Conservation (phyloP, 1,284 basidiomycete genomes). For the Cystobasidium sp. region DNA sequence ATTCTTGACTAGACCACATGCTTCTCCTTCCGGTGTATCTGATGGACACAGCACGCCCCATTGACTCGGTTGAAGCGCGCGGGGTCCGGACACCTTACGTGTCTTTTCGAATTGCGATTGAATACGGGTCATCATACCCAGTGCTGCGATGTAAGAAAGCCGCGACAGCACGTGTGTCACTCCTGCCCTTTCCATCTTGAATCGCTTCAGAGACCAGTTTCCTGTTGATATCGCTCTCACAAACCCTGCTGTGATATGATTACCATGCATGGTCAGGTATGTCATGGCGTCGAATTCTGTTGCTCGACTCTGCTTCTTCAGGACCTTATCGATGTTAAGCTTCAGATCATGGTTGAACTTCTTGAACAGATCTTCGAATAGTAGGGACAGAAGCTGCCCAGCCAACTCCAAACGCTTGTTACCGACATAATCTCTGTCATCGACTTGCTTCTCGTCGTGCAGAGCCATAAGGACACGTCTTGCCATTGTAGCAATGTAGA, state of each 20-base stretch:
- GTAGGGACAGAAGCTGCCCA: conserved; percentile 89
- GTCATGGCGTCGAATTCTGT: conserved; percentile 95
- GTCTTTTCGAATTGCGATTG: conserved; percentile 99
- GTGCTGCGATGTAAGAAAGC: conserved; percentile 92
- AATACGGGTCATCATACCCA: conserved; percentile 99
- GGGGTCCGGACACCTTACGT: conserved; percentile 95
- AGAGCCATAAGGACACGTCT: conserved; percentile 94
- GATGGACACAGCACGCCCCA: conserved; percentile 99
- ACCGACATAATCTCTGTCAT: conserved; percentile 98
- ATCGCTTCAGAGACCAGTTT: conserved; percentile 98
- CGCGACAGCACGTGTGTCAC: conserved; percentile 97
- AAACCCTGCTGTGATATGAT: conserved; percentile 94
- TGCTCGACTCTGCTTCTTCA: conserved; percentile 95
- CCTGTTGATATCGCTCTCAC: conserved; percentile 98
- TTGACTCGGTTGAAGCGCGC: conserved; percentile 95
- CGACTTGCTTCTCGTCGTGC: conserved; percentile 94
- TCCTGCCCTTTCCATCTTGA: conserved; percentile 99
- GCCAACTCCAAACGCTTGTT: conserved; percentile 99
- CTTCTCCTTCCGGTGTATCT: conserved; percentile 99
- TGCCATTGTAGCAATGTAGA: conserved; percentile 98
- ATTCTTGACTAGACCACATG: conserved; percentile 98
- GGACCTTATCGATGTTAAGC: conserved; percentile 93
- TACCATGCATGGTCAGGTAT: conserved; percentile 80
- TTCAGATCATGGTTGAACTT: conserved; percentile 98
- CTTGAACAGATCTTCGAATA: conserved; percentile 99